Percentiles rank a stretch among this genome's conserved stretches.
Conservation (phyloP, 2,329 filamentous ascomycete species). For the Colletotrichum tabaci region DNA sequence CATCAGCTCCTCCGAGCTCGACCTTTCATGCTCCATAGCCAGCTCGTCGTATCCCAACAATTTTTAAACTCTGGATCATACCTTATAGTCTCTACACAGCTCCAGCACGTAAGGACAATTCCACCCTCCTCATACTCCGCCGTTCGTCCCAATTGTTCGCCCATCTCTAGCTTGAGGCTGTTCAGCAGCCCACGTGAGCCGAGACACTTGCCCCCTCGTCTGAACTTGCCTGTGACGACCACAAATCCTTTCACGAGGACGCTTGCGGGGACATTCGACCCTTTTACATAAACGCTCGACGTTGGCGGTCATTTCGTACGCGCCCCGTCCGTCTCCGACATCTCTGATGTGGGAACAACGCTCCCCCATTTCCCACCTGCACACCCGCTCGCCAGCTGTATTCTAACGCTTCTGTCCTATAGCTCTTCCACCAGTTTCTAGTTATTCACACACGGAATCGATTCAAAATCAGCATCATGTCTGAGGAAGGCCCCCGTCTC, state of each 20-base stretch:
- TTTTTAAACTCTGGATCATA: slow-evolving; percentile 1
- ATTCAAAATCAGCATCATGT: slow-evolving; percentile 48
- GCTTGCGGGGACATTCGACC: slow-evolving; percentile 7
- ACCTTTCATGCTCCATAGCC: slow-evolving; percentile 13
- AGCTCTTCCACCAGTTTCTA: not conserved
- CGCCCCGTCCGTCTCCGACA: not conserved
- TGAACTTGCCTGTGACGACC: slow-evolving; percentile 33
- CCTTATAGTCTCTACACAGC: slow-evolving; percentile 10
- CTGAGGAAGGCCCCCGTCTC: slow-evolving; percentile 67
- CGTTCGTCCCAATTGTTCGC: slow-evolving; percentile 33
- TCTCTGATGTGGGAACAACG: slow-evolving; percentile 11
- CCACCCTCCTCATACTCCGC: not conserved
- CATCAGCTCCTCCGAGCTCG: slow-evolving; percentile 29
- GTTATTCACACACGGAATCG: slow-evolving; percentile 16
- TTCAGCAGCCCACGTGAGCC: slow-evolving; percentile 29
- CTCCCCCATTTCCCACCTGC: not conserved
- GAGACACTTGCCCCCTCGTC: slow-evolving; percentile 34
- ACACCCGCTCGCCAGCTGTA: not conserved
- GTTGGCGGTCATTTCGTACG: not conserved
- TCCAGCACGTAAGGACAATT: not conserved
- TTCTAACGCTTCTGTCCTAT: slow-evolving; percentile 11
- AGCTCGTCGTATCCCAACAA: slow-evolving; percentile 21
- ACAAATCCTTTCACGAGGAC: slow-evolving; percentile 6
- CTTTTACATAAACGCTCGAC: slow-evolving; percentile 8
- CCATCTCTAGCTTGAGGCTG: slow-evolving; percentile 11